Percentiles rank a stretch among this genome's conserved stretches.
Evolutionary conservation across 306 rosid genomes (phyloP).

Genomic region (Nissolia schottii): DNA sequence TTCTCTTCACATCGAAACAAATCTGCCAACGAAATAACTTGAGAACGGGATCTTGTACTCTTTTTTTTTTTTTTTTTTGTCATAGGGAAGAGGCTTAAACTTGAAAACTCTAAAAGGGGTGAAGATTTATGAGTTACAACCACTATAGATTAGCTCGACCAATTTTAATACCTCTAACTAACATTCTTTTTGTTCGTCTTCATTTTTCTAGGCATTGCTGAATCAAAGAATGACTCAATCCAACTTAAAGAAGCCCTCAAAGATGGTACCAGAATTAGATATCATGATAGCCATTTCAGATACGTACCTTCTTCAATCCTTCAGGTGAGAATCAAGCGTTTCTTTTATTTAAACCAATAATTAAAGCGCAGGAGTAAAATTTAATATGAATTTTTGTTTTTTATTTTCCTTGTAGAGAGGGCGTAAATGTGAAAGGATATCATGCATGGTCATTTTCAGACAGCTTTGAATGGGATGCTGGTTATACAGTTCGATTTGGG

Average conservation of each 20-base stretch:
- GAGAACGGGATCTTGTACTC: too few species aligned
- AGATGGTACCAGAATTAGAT: slow-evolving; percentile 35
- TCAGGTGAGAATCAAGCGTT: slow-evolving; percentile 29
- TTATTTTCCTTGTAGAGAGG: slow-evolving; percentile 23
- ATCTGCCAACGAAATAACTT: too few species aligned
- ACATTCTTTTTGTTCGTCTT: not conserved
- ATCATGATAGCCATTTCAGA: slow-evolving; percentile 29
- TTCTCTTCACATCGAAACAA: too few species aligned
- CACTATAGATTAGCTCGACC: too few species aligned
- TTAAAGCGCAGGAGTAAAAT: not conserved
- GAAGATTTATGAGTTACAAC: too few species aligned
- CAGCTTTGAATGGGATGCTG: slow-evolving; percentile 53
- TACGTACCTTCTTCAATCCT: slow-evolving; percentile 32
- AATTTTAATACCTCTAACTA: too few species aligned
- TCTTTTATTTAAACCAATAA: not conserved
- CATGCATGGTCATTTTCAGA: slow-evolving; percentile 51
- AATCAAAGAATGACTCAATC: slow-evolving; percentile 35
- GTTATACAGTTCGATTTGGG: slow-evolving; percentile 52
- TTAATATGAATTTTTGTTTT: not conserved
- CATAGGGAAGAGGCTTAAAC: too few species aligned
- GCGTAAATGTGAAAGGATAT: slow-evolving; percentile 37
- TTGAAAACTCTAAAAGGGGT: too few species aligned
- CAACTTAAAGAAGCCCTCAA: slow-evolving; percentile 28
- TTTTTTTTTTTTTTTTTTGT: too few species aligned
- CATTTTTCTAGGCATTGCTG: slow-evolving; percentile 34